Conservation (phyloP, 1,284 basidiomycete species). For the Macrocybe sp. region DNA sequence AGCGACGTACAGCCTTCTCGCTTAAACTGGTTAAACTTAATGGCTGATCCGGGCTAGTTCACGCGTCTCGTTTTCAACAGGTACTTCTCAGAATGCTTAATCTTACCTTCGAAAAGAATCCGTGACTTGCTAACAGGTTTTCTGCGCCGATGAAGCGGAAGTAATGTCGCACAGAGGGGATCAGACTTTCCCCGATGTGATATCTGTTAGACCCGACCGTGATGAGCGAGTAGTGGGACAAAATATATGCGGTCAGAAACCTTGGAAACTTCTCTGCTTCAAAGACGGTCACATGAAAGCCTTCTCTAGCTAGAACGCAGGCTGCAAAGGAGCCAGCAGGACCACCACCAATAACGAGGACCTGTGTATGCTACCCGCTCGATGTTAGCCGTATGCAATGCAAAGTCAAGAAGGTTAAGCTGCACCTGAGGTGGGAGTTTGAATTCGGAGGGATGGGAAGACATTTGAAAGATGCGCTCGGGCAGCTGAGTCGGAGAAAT, state of each 20-base stretch:
- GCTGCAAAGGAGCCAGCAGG: conserved; percentile 71
- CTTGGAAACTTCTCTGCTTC: conserved; percentile 69
- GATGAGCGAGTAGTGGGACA: conserved; percentile 1
- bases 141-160: conserved; percentile 59
- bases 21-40: conserved; percentile 63
- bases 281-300: conserved; percentile 60
- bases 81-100: background rate
- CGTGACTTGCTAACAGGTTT: conserved; percentile 42
- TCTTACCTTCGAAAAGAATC: conserved; percentile 52
- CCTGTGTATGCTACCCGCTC: conserved; percentile 35
- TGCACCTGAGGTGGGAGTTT: conserved; percentile 17
- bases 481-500: background rate
- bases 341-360: conserved; percentile 62
- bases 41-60: conserved; percentile 50
- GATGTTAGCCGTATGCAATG: background rate
- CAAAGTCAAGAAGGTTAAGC: background rate
- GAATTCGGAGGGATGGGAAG: conserved; percentile 5
- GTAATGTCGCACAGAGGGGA: conserved; percentile 57
- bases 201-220: conserved; percentile 34
- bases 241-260: conserved; percentile 20
- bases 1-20: conserved; percentile 56
- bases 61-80: conserved; percentile 5
- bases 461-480: no score
- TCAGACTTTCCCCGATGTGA: conserved; percentile 61
- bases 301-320: conserved; percentile 65